Evolutionary conservation across 176 grass and related monocot species (phyloP).

Genomic region (Carex littledalei): DNA sequence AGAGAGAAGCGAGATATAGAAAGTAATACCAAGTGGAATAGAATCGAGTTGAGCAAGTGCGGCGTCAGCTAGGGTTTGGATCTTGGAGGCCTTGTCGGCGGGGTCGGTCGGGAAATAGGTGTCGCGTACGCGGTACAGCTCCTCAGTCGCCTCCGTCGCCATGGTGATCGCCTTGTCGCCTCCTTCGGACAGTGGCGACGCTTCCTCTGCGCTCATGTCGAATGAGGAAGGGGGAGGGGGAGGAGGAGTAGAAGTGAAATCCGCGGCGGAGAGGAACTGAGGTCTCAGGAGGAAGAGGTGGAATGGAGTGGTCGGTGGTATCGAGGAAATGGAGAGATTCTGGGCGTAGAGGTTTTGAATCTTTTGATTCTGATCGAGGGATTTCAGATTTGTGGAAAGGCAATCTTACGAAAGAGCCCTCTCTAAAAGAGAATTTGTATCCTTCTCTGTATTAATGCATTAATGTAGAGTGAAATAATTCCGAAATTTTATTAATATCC

Average conservation of each 20-base stretch:
- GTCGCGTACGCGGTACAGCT: constrained; percentile 76
- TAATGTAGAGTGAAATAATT: too few species aligned
- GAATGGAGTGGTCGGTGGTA: neutral
- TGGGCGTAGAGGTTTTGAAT: neutral
- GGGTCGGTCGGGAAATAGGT: constrained; percentile 66
- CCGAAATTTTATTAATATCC: too few species aligned
- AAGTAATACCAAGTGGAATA: constrained; percentile 34
- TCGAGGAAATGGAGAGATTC: neutral
- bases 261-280: neutral
- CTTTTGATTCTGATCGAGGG: neutral
- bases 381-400: neutral
- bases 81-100: constrained; percentile 47
- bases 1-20: neutral
- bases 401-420: neutral
- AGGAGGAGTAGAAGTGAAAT: neutral
- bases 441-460: too few species aligned
- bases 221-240: neutral
- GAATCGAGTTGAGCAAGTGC: constrained; percentile 53
- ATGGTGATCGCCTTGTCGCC: constrained; percentile 21
- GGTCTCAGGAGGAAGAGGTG: neutral
- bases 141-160: constrained; percentile 33
- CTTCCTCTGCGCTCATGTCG: neutral
- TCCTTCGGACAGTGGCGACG: neutral
- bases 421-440: neutral
- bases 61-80: constrained; percentile 41